A percentile compares a stretch with the other conserved stretches of the same genome.
These are phyloP conservation scores for Nannochloris sp. DNA, from an alignment of 139 green algal species.

Conservation along the genomic window DNA sequence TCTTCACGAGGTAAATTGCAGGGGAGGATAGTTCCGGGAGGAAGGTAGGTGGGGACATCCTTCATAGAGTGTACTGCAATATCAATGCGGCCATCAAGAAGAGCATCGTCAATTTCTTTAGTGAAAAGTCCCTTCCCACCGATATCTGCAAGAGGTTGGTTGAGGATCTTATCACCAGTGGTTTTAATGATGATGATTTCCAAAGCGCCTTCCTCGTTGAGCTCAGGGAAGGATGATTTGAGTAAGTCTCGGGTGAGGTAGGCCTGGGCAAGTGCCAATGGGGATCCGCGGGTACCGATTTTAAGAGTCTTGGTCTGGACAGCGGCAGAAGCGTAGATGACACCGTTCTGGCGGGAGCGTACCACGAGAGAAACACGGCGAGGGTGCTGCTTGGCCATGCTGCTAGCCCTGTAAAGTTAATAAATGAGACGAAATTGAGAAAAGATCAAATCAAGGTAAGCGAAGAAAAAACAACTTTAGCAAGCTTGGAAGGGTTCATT, in stretches of 20 bases:
- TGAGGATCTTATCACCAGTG: conserved; percentile 98
- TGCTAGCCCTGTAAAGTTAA: too few species aligned
- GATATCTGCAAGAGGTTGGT: conserved; percentile 96
- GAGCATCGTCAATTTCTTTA: conserved; percentile 97
- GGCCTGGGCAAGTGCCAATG: conserved; percentile 93
- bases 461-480: too few species aligned
- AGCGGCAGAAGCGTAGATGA: conserved; percentile 15
- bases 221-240: conserved; percentile 78
- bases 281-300: conserved; percentile 79
- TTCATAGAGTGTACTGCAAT: conserved; percentile 99
- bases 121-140: conserved; percentile 99
- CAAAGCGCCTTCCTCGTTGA: conserved; percentile 87
- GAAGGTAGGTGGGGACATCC: conserved; percentile 98
- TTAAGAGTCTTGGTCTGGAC: conserved; percentile 59
- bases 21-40: conserved; percentile 86
- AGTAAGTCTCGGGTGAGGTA: conserved; percentile 95
- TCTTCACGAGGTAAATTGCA: conserved; percentile 98
- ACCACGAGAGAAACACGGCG: neutral
- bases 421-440: neutral
- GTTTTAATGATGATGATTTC: conserved; percentile 99
- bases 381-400: neutral
- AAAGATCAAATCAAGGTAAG: neutral
- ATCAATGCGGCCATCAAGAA: conserved; percentile 89
- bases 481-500: neutral
- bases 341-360: neutral